These are phyloP conservation scores for Rhizopogon sp. DNA, from an alignment of 768 basidiomycete genomes.

Conservation along the genomic window DNA sequence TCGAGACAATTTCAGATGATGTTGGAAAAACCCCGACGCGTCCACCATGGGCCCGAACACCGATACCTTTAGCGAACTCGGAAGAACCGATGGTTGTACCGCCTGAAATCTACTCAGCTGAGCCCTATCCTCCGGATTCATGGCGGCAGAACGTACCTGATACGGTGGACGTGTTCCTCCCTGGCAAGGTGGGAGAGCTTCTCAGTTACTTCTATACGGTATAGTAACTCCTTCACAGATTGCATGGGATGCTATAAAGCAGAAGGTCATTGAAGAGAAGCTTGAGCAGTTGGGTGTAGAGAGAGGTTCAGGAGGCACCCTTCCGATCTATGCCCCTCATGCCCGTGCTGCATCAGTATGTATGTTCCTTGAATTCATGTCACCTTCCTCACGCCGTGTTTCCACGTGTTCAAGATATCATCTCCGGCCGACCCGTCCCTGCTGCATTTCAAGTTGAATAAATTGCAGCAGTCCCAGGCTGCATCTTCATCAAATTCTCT, in stretches of 20 bases:
- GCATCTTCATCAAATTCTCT: constrained; percentile 48
- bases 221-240: constrained; percentile 33
- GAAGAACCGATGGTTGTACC: constrained; percentile 18
- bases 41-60: constrained; percentile 58
- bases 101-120: constrained; percentile 40
- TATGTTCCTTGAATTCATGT: constrained; percentile 21
- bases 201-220: constrained; percentile 3
- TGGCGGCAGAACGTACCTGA: constrained; percentile 55
- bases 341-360: constrained; percentile 80
- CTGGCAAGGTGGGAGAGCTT: constrained; percentile 57
- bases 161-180: constrained; percentile 76
- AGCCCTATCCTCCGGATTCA: constrained; percentile 60
- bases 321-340: constrained; percentile 69
- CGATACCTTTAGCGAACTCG: constrained; percentile 37
- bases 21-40: constrained; percentile 36
- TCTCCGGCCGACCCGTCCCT: constrained; percentile 87
- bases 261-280: constrained; percentile 74
- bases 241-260: constrained; percentile 72
- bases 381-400: constrained; percentile 8
- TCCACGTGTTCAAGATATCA: constrained; percentile 54
- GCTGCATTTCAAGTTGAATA: constrained; percentile 78
- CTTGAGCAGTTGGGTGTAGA: constrained; percentile 78
- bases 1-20: constrained; percentile 46
- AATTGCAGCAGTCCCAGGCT: constrained; percentile 69
- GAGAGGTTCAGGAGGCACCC: constrained; percentile 44